Evolutionary conservation across 2,329 filamentous ascomycete species (phyloP).

Genomic region (Claviceps africana): DNA sequence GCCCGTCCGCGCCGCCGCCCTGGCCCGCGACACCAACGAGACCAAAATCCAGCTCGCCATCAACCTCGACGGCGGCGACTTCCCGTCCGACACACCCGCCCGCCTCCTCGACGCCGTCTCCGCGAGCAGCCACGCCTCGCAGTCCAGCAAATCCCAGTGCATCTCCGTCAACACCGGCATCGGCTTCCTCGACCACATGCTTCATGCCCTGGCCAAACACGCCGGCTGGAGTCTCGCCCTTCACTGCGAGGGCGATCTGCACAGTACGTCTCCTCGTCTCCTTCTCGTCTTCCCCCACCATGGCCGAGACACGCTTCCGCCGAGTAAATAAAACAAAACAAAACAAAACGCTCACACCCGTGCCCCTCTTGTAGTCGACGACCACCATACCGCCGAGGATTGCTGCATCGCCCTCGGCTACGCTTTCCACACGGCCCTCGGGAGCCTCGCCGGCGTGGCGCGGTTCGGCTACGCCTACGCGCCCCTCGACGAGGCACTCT

Average conservation of each 20-base stretch:
- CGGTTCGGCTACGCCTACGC: constrained; percentile 87
- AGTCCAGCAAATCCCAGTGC: constrained; percentile 69
- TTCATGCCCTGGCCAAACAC: constrained; percentile 93
- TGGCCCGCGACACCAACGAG: constrained; percentile 91
- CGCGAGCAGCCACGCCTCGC: constrained; percentile 60
- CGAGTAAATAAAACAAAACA: too few species aligned
- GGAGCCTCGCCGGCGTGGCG: constrained; percentile 64
- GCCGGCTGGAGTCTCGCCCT: constrained; percentile 83
- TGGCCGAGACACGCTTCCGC: too few species aligned
- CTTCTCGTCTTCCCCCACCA: neutral
- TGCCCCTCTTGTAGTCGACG: constrained; percentile 54
- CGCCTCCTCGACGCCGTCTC: constrained; percentile 34
- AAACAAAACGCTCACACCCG: neutral
- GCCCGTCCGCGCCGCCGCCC: constrained; percentile 51
- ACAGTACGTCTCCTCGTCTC: constrained; percentile 46
- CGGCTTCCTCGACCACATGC: constrained; percentile 97
- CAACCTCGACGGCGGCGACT: constrained; percentile 80
- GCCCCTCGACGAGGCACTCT: constrained; percentile 89
- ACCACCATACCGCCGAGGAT: constrained; percentile 97
- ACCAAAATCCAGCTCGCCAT: constrained; percentile 90
- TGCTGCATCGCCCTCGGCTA: constrained; percentile 79
- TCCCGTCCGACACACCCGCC: constrained; percentile 50
- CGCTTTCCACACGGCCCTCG: constrained; percentile 71
- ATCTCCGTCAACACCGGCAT: constrained; percentile 88
- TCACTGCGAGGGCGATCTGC: constrained; percentile 73